Base-by-base conservation (phyloP, 306 rosid species). In the Pyrus bretschneideri region DNA sequence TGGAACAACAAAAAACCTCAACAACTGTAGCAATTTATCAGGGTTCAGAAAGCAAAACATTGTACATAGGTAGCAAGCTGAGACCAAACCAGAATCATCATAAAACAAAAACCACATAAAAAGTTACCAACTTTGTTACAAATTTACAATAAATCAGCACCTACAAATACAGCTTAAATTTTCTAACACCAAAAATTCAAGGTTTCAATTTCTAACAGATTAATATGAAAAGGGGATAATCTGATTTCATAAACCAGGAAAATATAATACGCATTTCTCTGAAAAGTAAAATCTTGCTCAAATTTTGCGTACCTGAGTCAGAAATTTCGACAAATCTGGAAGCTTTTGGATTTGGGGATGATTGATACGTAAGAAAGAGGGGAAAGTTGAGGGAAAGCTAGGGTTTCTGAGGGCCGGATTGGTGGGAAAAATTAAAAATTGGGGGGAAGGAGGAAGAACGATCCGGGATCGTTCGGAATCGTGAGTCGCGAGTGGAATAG, bases 401-500 rank as follows among this genome's bases (percentile, higher is more conserved):
- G 55, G 75, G 67, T 11, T 58, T 66, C 17, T 30, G 44, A 73
- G 81, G 86, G 77, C 72, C 35, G 5, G 33, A 61, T 72, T 69
- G 83, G 52, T 51, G 84, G 81, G 58, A 40, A 70, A 76, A 65
- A 30, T 52, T 69, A 42, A 42, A 52, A 54, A 23, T 31, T 49
- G 33, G 69, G 75, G 29, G 70, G 69, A 25, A 40, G 29, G 73
- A 67, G 40, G 82, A 80, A 81, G 69, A 62, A 78, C 80, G 82
- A 74, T 76, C 25, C 72, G 85, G 67, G 82, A 69, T 73, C 72
- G 81, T 74, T 64, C 58, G 81, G 90, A 88, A 85, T 90, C 83
- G 89, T 70, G 90, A 90, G 87, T 90, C 84, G 79, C 83, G 90
- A 80, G 86, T 86, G 86, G 81, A 40, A 81, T 82, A 52, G 72